A percentile compares a stretch with the other conserved stretches of the same genome.
phyloP scores from a whole-genome alignment of 768 basidiomycete species.

The Clathrus columnatus region DNA sequence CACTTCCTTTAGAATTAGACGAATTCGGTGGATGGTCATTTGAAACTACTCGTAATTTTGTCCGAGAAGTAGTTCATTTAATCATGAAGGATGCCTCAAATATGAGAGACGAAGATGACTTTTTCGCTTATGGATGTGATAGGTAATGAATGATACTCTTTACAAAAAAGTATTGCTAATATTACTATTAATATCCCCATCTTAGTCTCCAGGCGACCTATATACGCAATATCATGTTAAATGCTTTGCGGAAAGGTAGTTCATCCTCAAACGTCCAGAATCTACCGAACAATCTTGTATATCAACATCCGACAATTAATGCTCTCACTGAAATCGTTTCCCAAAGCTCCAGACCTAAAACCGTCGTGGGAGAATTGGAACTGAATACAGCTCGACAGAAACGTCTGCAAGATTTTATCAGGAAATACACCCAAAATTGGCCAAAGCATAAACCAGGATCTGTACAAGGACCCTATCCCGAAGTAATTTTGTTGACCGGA shows the following conservation, averaged over 20 bases:
- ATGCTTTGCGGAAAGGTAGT: slow-evolving; percentile 20
- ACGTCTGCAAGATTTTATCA: background rate
- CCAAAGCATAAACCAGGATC: background rate
- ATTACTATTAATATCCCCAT: background rate
- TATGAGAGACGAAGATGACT: background rate
- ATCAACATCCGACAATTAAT: slow-evolving; percentile 31
- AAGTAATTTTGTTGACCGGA: slow-evolving; percentile 10
- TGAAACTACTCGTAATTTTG: background rate
- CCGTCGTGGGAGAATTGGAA: background rate
- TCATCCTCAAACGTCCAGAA: background rate
- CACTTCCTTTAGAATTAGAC: background rate
- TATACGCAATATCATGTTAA: slow-evolving; percentile 32
- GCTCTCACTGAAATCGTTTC: slow-evolving; percentile 24
- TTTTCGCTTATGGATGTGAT: background rate
- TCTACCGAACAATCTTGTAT: slow-evolving; percentile 34
- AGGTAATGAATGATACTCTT: background rate
- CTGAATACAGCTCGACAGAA: background rate
- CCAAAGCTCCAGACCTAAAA: background rate
- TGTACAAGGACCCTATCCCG: slow-evolving; percentile 1
- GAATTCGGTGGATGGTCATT: background rate
- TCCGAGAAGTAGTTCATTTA: background rate
- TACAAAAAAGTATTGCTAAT: background rate
- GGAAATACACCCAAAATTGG: slow-evolving; percentile 1
- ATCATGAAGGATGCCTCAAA: background rate
- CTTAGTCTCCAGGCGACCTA: slow-evolving; percentile 33